Percentiles rank a stretch among this genome's conserved stretches.
Conservation (phyloP, 495 filamentous ascomycete species). For the Aspergillus mulundensis region DNA sequence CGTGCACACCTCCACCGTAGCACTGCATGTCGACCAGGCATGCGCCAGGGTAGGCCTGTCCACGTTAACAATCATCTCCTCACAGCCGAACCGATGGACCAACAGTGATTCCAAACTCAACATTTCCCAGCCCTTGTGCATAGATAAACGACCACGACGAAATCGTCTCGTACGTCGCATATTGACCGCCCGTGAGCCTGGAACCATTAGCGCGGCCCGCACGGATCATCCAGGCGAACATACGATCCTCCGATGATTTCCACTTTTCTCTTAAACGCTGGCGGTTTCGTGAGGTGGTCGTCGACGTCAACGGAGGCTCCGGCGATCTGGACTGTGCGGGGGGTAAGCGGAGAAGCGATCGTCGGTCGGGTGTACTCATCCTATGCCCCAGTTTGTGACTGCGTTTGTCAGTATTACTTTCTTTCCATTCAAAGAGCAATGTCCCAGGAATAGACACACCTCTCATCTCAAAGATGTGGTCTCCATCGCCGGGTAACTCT, state of each 20-base stretch:
- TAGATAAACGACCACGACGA: constrained; percentile 56
- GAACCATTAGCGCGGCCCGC: neutral
- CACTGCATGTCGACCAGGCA: constrained; percentile 57
- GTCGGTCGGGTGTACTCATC: constrained; percentile 31
- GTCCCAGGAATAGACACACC: constrained; percentile 24
- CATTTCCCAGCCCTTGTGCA: constrained; percentile 57
- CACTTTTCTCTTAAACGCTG: constrained; percentile 49
- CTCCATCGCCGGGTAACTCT: constrained; percentile 12
- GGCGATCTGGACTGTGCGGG: constrained; percentile 49
- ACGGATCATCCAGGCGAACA: constrained; percentile 3
- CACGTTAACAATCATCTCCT: neutral
- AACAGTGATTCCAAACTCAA: constrained; percentile 58
- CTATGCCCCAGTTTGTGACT: constrained; percentile 66
- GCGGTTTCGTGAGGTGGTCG: constrained; percentile 48
- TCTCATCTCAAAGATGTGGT: constrained; percentile 34
- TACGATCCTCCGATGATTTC: constrained; percentile 64
- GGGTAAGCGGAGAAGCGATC: constrained; percentile 1
- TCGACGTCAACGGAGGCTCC: constrained; percentile 49
- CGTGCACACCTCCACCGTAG: constrained; percentile 41
- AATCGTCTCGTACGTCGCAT: constrained; percentile 60
- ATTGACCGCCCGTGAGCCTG: constrained; percentile 50
- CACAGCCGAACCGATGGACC: neutral
- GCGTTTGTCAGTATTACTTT: constrained; percentile 10
- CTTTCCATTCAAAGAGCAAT: too few species aligned
- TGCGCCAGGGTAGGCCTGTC: constrained; percentile 55